Conservation (phyloP, 2,329 filamentous ascomycete species). For the Xylariaceae sp. region DNA sequence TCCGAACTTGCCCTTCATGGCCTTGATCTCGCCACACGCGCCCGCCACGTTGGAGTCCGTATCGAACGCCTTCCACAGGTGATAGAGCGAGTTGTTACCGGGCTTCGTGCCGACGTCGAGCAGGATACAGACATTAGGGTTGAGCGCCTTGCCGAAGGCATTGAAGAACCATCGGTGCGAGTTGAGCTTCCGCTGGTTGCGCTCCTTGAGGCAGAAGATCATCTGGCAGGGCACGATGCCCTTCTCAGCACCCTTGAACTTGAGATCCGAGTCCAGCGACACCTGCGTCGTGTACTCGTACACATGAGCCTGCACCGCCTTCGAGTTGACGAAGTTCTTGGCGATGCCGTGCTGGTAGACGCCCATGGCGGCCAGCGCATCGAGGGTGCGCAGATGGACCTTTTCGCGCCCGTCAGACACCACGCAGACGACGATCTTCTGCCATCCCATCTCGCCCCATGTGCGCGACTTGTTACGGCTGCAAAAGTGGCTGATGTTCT, state of each 20-base stretch:
- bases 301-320: slow-evolving; percentile 91
- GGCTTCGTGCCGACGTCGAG: slow-evolving; percentile 95
- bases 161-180: slow-evolving; percentile 99
- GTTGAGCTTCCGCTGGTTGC: slow-evolving; percentile 96
- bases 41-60: slow-evolving; percentile 96
- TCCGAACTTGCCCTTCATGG: slow-evolving; percentile 81
- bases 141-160: slow-evolving; percentile 86
- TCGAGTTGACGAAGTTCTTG: slow-evolving; percentile 96
- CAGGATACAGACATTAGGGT: slow-evolving; percentile 93
- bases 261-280: slow-evolving; percentile 88
- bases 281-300: slow-evolving; percentile 99
- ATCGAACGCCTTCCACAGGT: slow-evolving; percentile 98
- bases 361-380: slow-evolving; percentile 92
- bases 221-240: slow-evolving; percentile 97
- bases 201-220: slow-evolving; percentile 97
- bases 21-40: slow-evolving; percentile 97
- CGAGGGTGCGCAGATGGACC: slow-evolving; percentile 88
- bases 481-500: slow-evolving; percentile 99
- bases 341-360: slow-evolving; percentile 98
- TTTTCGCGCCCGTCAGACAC: slow-evolving; percentile 88
- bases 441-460: slow-evolving; percentile 98
- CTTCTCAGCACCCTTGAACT: slow-evolving; percentile 99
- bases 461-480: slow-evolving; percentile 89
- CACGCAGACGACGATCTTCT: slow-evolving; percentile 98
- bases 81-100: slow-evolving; percentile 84